Evolutionary conservation across 805 yeast genomes (phyloP), one percentile per base, ranked within the genome.

Genomic region (Candida argentea): DNA sequence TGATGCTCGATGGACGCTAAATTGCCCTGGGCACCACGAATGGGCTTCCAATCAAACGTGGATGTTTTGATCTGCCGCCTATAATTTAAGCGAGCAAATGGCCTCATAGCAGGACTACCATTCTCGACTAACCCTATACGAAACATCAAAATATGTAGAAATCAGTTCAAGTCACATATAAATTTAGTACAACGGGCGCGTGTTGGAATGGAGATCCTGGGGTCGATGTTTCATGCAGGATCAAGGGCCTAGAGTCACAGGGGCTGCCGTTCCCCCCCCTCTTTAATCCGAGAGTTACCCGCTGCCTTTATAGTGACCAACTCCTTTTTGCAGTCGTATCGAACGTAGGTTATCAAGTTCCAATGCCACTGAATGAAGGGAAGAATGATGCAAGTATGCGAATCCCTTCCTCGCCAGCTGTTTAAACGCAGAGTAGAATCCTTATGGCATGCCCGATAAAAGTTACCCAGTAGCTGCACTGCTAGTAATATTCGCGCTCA

Each of bases 11-110:
- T 53, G 4, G 49, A 46, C 3, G 57, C 44, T 21, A 61, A 41
- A 28, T 60, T 50, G 15, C 57, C 55, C 13, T 43, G 49, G 5
- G 45, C 55, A 1, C 83, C 57, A 43, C 61, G 72, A 34, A 85
- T 64, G 0, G 94, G 93, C 44, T 76, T 71, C 94, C 95, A 84
- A 51, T 85, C 94, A 15, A 81, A 70, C 20, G 76, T 74, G 3
- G 85, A 73, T 0, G 87, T 79, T 36, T 75, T 73, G 31, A 58
- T 57, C 3, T 48, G 33, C 27, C 61, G 25, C 11, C 21, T 20
- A 10, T 17, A 4, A 3, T 16, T 25, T 12, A 6, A 5, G 16
- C 16, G 14, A 20, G 27, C 8, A 17, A 11, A 10, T 6, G 14
- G 8, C 16, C 14, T 5, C 15, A 13, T 16, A 25, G 12, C 5